Base-by-base conservation (phyloP, 1,139 yeast species). In the Yamadazyma jaroonii region DNA sequence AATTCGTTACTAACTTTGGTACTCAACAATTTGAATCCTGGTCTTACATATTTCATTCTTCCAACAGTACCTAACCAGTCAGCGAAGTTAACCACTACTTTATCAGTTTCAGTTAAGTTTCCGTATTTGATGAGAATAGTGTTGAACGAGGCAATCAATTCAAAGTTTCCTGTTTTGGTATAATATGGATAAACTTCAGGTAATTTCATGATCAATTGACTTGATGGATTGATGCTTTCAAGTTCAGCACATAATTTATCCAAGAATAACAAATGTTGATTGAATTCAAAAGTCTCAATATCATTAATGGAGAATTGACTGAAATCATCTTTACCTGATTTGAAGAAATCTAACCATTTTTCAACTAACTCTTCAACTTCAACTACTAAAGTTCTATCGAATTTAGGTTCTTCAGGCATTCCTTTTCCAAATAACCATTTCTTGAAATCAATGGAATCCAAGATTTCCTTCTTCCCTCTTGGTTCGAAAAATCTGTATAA, bases 401-500 rank as follows among this genome's bases (percentile, higher is more conserved):
- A 61, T 3, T 48, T 34, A 10, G 67, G 68, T 22, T 44, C 41
- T 24, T 62, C 63, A 2, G 67, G 66, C 32, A 62, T 47, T 1
- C 68, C 70, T 25, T 56, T 41, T 4, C 52, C 57, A 42, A 50
- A 59, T 14, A 64, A 49, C 67, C 68, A 62, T 13, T 73, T 74
- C 39, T 79, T 83, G 47, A 84, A 80, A 53, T 88, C 87, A 47
- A 92, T 85, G 45, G 72, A 79, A 52, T 88, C 95, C 48, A 92
- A 73, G 37, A 92, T 88, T 39, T 66, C 71, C 57, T 82, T 84
- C 17, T 96, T 97, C 27, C 98, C 98, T 45, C 75, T 73, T 12
- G 59, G 55, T n/a, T 38, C 50, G 38, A 53, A 64, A 39, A 56
- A 64, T n/a, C 54, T 59, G 38, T 61, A 61, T 36, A 64, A 51